phyloP scores from a whole-genome alignment of 805 yeast genomes.

The Maudiozyma saulgeensis region DNA sequence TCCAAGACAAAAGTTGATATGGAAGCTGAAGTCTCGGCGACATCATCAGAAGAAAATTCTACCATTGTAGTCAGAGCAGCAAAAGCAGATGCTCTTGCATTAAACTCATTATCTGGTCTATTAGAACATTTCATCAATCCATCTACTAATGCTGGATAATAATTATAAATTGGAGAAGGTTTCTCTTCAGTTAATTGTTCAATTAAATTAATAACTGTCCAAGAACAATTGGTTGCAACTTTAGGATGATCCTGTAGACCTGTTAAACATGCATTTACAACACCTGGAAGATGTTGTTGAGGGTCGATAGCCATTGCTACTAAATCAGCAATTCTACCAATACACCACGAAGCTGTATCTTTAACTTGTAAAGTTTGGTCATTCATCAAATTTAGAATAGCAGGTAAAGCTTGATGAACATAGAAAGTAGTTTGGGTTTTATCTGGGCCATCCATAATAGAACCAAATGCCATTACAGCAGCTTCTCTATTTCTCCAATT shows the following conservation, averaged over 20 bases:
- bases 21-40: conserved; percentile 55
- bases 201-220: conserved; percentile 87
- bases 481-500: conserved; percentile 91
- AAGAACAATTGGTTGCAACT: conserved; percentile 93
- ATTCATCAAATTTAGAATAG: conserved; percentile 62
- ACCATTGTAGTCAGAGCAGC: conserved; percentile 85
- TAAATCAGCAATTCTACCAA: conserved; percentile 89
- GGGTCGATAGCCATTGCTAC: conserved; percentile 68
- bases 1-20: conserved; percentile 67
- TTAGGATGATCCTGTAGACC: conserved; percentile 91
- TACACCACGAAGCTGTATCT: conserved; percentile 97
- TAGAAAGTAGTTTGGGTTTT: conserved; percentile 54
- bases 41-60: conserved; percentile 59
- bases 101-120: conserved; percentile 71
- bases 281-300: conserved; percentile 53
- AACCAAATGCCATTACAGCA: conserved; percentile 98
- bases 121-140: conserved; percentile 60
- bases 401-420: conserved; percentile 73
- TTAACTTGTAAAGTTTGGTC: conserved; percentile 79
- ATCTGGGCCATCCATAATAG: conserved; percentile 91
- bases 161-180: conserved; percentile 63
- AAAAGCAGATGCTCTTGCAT: conserved; percentile 91
- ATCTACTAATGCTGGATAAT: conserved; percentile 60
- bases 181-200: conserved; percentile 56
- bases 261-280: conserved; percentile 59